These are phyloP conservation scores for Yamadazyma taylorii DNA, from an alignment of 1,139 yeast species.

Conservation along the genomic window DNA sequence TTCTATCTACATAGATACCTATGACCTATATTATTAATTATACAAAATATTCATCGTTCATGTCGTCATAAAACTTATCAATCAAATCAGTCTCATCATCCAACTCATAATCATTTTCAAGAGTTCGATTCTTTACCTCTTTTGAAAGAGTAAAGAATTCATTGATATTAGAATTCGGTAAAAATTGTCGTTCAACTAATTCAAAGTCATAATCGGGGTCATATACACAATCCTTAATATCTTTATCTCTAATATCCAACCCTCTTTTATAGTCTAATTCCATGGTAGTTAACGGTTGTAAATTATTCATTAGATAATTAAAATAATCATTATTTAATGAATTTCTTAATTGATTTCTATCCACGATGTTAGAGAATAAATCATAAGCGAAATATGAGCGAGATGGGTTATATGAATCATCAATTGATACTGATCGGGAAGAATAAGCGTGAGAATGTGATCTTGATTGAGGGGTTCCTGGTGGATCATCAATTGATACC, in stretches of 20 bases:
- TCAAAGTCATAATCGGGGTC: slow-evolving; percentile 10
- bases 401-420: no score
- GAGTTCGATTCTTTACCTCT: slow-evolving; percentile 4
- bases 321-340: slow-evolving; percentile 9
- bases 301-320: slow-evolving; percentile 4
- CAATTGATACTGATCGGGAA: no score
- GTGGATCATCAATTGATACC: no score
- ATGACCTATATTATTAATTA: no score
- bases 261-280: slow-evolving; percentile 9
- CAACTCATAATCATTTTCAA: not conserved
- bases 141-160: slow-evolving; percentile 11
- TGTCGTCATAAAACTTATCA: slow-evolving; percentile 22
- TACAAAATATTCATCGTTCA: slow-evolving; percentile 6
- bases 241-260: slow-evolving; percentile 11
- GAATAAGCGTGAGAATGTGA: no score
- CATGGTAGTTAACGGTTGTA: not conserved
- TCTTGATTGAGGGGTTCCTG: not conserved
- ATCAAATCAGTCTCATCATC: slow-evolving; percentile 9
- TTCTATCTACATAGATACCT: no score
- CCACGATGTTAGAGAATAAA: slow-evolving; percentile 8
- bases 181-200: slow-evolving; percentile 7
- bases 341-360: slow-evolving; percentile 2
- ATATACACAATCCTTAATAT: slow-evolving; percentile 9
- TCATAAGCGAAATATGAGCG: slow-evolving; percentile 5
- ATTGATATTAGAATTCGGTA: slow-evolving; percentile 10